phyloP scores from a whole-genome alignment of 2,329 filamentous ascomycete species.

The Chaetothyriales sp. region DNA sequence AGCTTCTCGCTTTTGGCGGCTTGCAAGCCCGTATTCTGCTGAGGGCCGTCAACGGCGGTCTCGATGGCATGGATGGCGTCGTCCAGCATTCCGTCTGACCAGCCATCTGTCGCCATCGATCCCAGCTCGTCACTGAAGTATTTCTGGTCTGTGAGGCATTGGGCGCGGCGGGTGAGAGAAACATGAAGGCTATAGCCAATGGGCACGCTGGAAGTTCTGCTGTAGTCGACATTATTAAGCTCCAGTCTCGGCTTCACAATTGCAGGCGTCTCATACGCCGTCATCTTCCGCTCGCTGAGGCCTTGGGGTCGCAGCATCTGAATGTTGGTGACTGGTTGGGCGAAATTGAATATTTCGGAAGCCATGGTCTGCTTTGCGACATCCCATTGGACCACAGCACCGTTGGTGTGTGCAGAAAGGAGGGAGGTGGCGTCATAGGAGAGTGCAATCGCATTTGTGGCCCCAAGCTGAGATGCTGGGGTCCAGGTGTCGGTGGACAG shows the following conservation, averaged over 20 bases:
- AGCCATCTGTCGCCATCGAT: conserved; percentile 6
- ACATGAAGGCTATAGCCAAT: conserved; percentile 29
- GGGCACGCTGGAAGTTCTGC: conserved; percentile 25
- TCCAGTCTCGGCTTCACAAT: conserved; percentile 61
- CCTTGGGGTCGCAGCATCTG: conserved; percentile 52
- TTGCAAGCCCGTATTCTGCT: conserved; percentile 16
- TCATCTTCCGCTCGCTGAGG: conserved; percentile 25
- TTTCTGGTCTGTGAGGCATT: conserved; percentile 27
- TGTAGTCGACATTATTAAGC: conserved; percentile 24
- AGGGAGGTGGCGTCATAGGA: conserved; percentile 72
- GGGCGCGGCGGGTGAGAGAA: conserved; percentile 28
- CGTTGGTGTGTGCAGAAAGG: conserved; percentile 67
- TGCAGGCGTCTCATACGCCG: conserved; percentile 40
- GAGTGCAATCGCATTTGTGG: conserved; percentile 53
- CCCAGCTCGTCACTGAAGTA: conserved; percentile 19
- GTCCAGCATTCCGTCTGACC: conserved; percentile 13
- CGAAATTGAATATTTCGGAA: conserved; percentile 55
- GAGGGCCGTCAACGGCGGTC: background rate
- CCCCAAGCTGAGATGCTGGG: conserved; percentile 50
- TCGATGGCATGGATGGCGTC: conserved; percentile 16
- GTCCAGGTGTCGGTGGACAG: conserved; percentile 30
- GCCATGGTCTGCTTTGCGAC: conserved; percentile 56
- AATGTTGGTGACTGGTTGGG: conserved; percentile 71
- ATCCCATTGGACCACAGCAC: conserved; percentile 71
- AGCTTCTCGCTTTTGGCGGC: conserved; percentile 16